Evolutionary conservation across 2,329 filamentous ascomycete species (phyloP).

Genomic region (Calycina herbarum): DNA sequence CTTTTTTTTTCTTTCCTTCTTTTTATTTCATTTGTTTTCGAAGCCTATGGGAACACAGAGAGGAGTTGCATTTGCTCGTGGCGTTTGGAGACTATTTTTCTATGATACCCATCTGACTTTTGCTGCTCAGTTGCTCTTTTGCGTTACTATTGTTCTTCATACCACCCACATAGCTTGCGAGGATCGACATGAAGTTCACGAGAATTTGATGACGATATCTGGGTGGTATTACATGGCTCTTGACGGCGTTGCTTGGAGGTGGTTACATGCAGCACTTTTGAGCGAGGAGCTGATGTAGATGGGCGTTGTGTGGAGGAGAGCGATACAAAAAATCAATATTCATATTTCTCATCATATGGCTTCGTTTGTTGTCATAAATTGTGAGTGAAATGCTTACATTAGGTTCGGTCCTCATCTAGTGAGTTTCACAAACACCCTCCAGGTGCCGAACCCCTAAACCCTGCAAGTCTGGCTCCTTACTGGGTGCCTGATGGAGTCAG

Average conservation of each 20-base stretch:
- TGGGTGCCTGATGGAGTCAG: too few species aligned
- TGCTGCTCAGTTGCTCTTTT: background rate
- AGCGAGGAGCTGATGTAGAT: too few species aligned
- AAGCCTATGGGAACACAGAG: background rate
- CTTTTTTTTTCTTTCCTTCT: background rate
- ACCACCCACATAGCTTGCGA: background rate
- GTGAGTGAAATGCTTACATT: too few species aligned
- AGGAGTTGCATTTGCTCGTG: background rate
- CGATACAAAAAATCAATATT: too few species aligned
- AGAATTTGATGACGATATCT: background rate
- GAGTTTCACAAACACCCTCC: too few species aligned
- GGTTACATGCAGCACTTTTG: too few species aligned
- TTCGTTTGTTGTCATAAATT: too few species aligned
- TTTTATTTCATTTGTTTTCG: background rate
- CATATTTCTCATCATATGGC: too few species aligned
- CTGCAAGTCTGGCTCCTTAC: too few species aligned
- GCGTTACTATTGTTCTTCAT: background rate
- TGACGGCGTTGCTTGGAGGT: background rate
- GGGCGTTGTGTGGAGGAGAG: too few species aligned
- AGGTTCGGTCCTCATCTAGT: too few species aligned
- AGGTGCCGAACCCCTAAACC: too few species aligned
- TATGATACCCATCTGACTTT: constrained; percentile 5
- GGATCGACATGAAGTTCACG: background rate
- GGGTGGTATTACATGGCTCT: background rate
- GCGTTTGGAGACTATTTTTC: background rate